These are phyloP conservation scores for Vitis riparia DNA, from an alignment of 164 flowering plant species.

Conservation along the genomic window DNA sequence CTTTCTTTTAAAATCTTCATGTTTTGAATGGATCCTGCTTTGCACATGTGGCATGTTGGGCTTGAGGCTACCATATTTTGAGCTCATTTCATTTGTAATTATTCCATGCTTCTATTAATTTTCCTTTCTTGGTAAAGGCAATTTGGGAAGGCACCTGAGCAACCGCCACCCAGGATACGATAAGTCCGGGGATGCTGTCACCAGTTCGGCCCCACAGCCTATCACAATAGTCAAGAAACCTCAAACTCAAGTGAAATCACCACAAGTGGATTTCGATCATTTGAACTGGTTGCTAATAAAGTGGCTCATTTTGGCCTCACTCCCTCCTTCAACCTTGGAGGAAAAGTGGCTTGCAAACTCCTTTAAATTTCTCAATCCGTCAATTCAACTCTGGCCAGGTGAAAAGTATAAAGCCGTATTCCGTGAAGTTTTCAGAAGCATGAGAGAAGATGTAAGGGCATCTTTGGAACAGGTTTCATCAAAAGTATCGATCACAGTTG, in stretches of 20 bases:
- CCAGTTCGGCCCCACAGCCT: slow-evolving; percentile 38
- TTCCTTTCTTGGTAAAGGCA: slow-evolving; percentile 51
- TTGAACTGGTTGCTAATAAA: slow-evolving; percentile 90
- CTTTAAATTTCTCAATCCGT: slow-evolving; percentile 72
- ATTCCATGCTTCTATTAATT: neutral
- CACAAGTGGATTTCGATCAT: slow-evolving; percentile 74
- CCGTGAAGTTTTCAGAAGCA: slow-evolving; percentile 71
- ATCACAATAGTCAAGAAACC: slow-evolving; percentile 46
- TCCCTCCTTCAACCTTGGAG: slow-evolving; percentile 74
- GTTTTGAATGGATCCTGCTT: neutral
- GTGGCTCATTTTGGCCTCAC: slow-evolving; percentile 73
- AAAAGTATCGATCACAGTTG: slow-evolving; percentile 71
- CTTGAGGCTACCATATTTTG: neutral
- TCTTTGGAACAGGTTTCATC: slow-evolving; percentile 65
- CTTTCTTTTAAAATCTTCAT: neutral
- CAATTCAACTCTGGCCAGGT: slow-evolving; percentile 67
- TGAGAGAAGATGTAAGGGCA: slow-evolving; percentile 67
- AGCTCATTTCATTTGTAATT: neutral
- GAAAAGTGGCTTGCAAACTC: slow-evolving; percentile 74
- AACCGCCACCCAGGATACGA: slow-evolving; percentile 97
- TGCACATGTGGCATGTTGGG: neutral
- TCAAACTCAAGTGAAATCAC: slow-evolving; percentile 53
- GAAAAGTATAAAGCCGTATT: slow-evolving; percentile 61
- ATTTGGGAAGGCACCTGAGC: slow-evolving; percentile 92
- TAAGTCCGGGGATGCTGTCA: slow-evolving; percentile 40